Evolutionary conservation across 2,329 filamentous ascomycete species (phyloP).

Genomic region (Arthrobotrys conoides): DNA sequence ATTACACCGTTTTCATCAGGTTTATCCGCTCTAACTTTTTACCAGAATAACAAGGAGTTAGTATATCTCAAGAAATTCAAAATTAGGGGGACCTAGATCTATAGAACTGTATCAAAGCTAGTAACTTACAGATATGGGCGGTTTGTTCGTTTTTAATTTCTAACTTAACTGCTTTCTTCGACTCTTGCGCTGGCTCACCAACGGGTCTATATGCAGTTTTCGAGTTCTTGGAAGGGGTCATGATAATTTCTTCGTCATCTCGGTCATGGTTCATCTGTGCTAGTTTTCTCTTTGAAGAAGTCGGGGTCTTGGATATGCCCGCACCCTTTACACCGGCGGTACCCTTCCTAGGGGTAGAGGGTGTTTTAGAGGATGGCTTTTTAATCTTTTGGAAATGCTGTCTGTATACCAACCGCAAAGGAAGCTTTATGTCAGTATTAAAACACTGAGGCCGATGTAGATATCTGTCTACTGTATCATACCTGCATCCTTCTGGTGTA

Average conservation of each 20-base stretch:
- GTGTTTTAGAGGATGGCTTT: constrained; percentile 44
- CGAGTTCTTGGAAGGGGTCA: constrained; percentile 42
- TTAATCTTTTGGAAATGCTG: constrained; percentile 63
- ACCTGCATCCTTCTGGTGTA: constrained; percentile 62
- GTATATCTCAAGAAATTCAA: neutral
- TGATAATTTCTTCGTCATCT: constrained; percentile 50
- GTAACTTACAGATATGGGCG: constrained; percentile 29
- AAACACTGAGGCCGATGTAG: neutral
- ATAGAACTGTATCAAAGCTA: neutral
- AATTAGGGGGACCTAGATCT: neutral
- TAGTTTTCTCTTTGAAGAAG: constrained; percentile 41
- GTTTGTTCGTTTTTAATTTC: constrained; percentile 20
- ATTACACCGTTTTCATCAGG: constrained; percentile 57
- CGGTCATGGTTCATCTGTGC: constrained; percentile 34
- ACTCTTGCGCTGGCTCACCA: constrained; percentile 4
- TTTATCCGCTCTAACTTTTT: constrained; percentile 56
- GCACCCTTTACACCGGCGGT: constrained; percentile 16
- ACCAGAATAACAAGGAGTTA: neutral
- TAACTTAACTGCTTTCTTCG: constrained; percentile 21
- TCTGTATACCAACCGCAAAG: constrained; percentile 24
- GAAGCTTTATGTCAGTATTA: neutral
- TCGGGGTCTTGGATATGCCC: constrained; percentile 33
- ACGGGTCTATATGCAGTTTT: constrained; percentile 15
- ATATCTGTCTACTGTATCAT: neutral
- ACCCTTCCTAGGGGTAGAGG: constrained; percentile 38